Base-by-base conservation (phyloP, 805 yeast genomes). In the Brettanomyces sp. region DNA sequence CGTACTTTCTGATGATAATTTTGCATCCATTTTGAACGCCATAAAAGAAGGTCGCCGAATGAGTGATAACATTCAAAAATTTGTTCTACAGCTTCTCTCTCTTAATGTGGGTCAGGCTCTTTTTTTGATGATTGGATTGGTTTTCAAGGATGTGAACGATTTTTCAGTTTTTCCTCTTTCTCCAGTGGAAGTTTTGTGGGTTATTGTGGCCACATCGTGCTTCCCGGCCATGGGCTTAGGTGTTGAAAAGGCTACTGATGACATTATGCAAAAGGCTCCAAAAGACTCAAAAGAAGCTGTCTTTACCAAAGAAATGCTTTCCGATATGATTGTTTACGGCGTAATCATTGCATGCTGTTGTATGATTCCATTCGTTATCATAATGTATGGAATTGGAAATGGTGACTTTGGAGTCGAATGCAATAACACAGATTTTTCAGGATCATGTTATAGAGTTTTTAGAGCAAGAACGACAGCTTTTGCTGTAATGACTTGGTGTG, bases 141-240 rank as follows among this genome's bases (percentile, higher is more conserved):
- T 79, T 2, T 85, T 85, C 62, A 74, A 76, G 51, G 93, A 82
- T 57, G 53, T 64, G 0, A 66, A 74, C 36, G 80, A 77, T 2
- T 70, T 69, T 47, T 85, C 95, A 4, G 95, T 88, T 5, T 87
- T 87, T 68, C 90, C 91, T 42, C 70, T 85, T 47, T 75, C 87
- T 49, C 90, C 91, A 7, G 86, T 84, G 48, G 88, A 84, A 63
- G 88, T 82, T 6, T 67, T 84, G 53, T 84, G 90, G 90, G 77
- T 84, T 55, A 76, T 84, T 56, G 87, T 84, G 58, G 76, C 82
- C 38, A 83, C 91, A 1, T 80, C 89, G 1, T 81, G 88, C 54
- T 82, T 83, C 71, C 91, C 91, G 39, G 90, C 90, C 21, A 82
- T 84, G 86, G 90, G 91, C 25, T 73, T 83, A 45, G 88, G 88